phyloP scores from a whole-genome alignment of 2,329 filamentous ascomycete genomes.

The Lizonia empirigonia region DNA sequence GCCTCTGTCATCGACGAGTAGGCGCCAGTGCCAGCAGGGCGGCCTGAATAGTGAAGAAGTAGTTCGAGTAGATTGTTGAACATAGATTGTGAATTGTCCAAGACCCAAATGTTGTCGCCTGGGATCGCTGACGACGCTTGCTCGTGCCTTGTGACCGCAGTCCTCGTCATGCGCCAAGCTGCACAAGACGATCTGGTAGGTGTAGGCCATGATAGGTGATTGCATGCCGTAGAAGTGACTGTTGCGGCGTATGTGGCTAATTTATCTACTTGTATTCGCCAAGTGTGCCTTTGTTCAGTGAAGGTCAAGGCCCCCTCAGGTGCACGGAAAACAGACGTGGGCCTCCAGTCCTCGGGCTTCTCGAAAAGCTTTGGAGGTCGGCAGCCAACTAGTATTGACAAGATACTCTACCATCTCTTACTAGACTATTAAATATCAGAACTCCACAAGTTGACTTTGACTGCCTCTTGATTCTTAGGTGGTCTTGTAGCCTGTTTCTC shows the following conservation, averaged over 20 bases:
- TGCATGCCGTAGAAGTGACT: not conserved
- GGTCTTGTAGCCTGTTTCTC: too few species aligned
- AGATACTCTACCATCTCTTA: too few species aligned
- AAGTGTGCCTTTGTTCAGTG: not conserved
- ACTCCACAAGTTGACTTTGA: too few species aligned
- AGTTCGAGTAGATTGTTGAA: slow-evolving; percentile 29
- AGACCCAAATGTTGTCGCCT: slow-evolving; percentile 41
- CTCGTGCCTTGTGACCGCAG: slow-evolving; percentile 35
- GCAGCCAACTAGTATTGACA: too few species aligned
- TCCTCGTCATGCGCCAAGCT: slow-evolving; percentile 24
- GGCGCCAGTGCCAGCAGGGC: slow-evolving; percentile 21
- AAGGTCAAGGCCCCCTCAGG: too few species aligned
- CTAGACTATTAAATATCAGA: too few species aligned
- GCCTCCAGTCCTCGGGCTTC: too few species aligned
- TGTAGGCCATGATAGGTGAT: not conserved
- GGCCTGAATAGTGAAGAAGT: slow-evolving; percentile 37
- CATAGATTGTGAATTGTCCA: slow-evolving; percentile 37
- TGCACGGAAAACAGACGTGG: too few species aligned
- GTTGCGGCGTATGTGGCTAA: not conserved
- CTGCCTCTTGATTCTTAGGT: too few species aligned
- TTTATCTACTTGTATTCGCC: not conserved
- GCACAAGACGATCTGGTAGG: not conserved
- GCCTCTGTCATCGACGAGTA: slow-evolving; percentile 96
- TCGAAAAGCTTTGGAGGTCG: too few species aligned
- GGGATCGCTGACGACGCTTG: slow-evolving; percentile 42